Evolutionary conservation across 441 rosid genomes (phyloP).

Genomic region (Codiaeum variegatum): DNA sequence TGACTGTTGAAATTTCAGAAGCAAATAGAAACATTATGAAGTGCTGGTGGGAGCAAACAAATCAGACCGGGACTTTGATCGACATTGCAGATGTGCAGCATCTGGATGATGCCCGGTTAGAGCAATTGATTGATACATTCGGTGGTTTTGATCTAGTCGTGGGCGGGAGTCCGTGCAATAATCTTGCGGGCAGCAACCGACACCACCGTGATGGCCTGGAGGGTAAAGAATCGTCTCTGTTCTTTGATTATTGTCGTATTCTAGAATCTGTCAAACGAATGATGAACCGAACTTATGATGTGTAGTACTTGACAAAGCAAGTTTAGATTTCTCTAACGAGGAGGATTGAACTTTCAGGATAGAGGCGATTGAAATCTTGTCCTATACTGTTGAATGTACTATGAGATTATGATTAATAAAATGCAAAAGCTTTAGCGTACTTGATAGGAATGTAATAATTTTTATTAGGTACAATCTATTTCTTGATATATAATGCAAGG

Average conservation of each 20-base stretch:
- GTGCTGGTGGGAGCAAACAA: conserved; percentile 87
- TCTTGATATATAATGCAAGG: neutral
- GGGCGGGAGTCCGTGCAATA: conserved; percentile 92
- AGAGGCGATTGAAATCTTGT: neutral
- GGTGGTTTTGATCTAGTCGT: conserved; percentile 83
- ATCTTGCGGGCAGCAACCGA: conserved; percentile 79
- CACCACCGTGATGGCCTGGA: conserved; percentile 66
- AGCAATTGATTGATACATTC: conserved; percentile 41
- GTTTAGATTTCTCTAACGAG: neutral
- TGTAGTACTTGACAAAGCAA: too few relatives aligned
- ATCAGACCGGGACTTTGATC: conserved; percentile 58
- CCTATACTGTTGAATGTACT: neutral
- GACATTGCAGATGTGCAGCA: conserved; percentile 51
- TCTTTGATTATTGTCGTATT: conserved; percentile 67
- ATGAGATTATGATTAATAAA: neutral
- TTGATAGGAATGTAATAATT: neutral
- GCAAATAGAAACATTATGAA: conserved; percentile 52
- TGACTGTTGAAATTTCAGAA: conserved; percentile 69
- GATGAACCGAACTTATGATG: too few relatives aligned
- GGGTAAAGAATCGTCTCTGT: conserved; percentile 71
- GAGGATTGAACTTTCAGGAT: neutral
- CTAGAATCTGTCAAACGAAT: conserved; percentile 55
- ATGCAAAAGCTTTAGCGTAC: neutral
- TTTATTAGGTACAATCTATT: neutral
- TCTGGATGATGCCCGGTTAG: conserved; percentile 37